Percentiles rank a stretch among this genome's conserved stretches.
Evolutionary conservation across 352 stramenopile genomes (phyloP).

Genomic region (Phytophthora citrophthora): DNA sequence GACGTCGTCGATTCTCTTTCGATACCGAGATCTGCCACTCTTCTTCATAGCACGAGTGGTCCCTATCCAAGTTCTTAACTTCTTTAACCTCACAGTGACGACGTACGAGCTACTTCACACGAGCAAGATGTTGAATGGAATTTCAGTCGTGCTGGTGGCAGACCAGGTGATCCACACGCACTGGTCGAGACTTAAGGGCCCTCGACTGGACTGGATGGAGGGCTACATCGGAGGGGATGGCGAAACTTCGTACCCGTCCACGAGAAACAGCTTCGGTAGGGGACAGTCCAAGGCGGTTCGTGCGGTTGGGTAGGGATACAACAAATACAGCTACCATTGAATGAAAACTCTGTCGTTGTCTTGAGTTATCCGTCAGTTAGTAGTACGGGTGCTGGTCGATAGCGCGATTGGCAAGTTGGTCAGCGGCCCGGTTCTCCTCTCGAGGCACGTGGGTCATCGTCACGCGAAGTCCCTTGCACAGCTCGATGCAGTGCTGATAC

Average conservation of each 20-base stretch:
- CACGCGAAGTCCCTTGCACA: slow-evolving; percentile 40
- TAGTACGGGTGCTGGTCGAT: slow-evolving; percentile 40
- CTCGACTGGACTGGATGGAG: slow-evolving; percentile 20
- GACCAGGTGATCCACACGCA: slow-evolving; percentile 42
- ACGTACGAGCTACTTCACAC: slow-evolving; percentile 34
- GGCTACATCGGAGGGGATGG: slow-evolving; percentile 18
- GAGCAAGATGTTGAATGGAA: slow-evolving; percentile 19
- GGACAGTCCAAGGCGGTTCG: slow-evolving; percentile 7
- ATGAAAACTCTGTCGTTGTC: neutral
- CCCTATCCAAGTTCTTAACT: slow-evolving; percentile 30
- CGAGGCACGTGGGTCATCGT: slow-evolving; percentile 60
- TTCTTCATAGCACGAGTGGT: slow-evolving; percentile 33
- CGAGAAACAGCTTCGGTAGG: neutral
- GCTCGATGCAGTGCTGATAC: slow-evolving; percentile 46
- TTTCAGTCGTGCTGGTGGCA: slow-evolving; percentile 21
- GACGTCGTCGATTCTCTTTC: slow-evolving; percentile 38
- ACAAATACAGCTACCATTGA: too few relatives aligned
- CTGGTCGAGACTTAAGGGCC: slow-evolving; percentile 31
- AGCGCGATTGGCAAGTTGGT: slow-evolving; percentile 71
- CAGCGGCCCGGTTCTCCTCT: slow-evolving; percentile 56
- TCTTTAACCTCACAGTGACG: slow-evolving; percentile 46
- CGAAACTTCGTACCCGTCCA: slow-evolving; percentile 16
- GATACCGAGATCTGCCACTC: slow-evolving; percentile 37
- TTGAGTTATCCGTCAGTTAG: neutral
- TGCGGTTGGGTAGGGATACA: neutral